Conservation (phyloP, 257 asterid genomes). For the Nicotiana undulata region DNA sequence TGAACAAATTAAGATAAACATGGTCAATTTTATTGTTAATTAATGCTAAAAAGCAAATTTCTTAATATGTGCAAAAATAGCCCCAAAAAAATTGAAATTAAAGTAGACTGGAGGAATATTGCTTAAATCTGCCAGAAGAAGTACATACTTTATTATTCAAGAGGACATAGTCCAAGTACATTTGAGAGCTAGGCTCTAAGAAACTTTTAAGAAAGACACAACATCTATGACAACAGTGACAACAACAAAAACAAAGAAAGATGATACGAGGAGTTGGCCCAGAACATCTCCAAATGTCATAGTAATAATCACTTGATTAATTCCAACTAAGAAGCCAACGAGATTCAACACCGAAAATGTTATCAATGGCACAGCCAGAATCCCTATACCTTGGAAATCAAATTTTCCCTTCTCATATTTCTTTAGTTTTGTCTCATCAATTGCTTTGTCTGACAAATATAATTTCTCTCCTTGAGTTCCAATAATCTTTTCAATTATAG, state of each 20-base stretch:
- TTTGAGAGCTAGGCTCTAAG: not conserved
- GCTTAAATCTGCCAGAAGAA: too few relatives aligned
- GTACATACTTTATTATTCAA: not conserved
- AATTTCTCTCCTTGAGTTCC: constrained; percentile 3
- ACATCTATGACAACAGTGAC: not conserved
- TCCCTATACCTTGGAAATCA: constrained; percentile 10
- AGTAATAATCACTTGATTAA: not conserved
- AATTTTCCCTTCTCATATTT: constrained; percentile 4
- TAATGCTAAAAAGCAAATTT: too few relatives aligned
- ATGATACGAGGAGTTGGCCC: constrained; percentile 6
- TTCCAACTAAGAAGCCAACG: not conserved
- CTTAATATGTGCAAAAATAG: rapidly evolving
- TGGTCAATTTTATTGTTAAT: too few relatives aligned
- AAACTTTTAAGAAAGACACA: constrained; percentile 3
- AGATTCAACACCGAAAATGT: not conserved
- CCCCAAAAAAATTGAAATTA: too few relatives aligned
- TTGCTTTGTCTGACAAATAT: not conserved
- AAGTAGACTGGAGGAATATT: too few relatives aligned
- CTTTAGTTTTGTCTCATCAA: constrained; percentile 1
- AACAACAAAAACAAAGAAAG: constrained; percentile 1
- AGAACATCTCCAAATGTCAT: not conserved
- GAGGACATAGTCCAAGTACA: not conserved
- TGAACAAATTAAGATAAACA: too few relatives aligned
- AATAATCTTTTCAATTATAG: not conserved
- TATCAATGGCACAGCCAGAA: not conserved